A percentile compares a stretch with the other conserved stretches of the same genome.
These are phyloP conservation scores for Phytophthora syringae DNA, from an alignment of 352 stramenopile species.

Conservation along the genomic window DNA sequence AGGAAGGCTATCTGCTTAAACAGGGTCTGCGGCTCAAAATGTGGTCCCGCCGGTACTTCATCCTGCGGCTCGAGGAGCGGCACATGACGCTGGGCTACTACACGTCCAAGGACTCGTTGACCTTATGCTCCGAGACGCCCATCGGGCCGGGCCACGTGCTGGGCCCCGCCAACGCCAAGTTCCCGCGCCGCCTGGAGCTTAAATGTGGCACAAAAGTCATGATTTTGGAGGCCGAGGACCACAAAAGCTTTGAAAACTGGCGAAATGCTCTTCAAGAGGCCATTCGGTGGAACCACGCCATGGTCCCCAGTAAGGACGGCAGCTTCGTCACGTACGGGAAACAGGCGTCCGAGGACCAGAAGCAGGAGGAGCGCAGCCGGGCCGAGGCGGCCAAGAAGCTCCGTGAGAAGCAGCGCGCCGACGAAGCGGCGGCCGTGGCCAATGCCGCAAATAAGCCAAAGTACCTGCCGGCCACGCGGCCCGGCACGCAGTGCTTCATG, in stretches of 20 bases:
- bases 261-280: conserved; percentile 80
- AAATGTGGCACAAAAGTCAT: conserved; percentile 77
- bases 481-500: conserved; percentile 82
- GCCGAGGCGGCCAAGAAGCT: conserved; percentile 78
- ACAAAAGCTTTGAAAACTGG: conserved; percentile 62
- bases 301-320: conserved; percentile 82
- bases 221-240: conserved; percentile 75
- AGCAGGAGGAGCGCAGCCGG: conserved; percentile 73
- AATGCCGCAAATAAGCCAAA: conserved; percentile 86
- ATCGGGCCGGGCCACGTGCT: conserved; percentile 77
- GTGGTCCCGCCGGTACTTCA: conserved; percentile 88
- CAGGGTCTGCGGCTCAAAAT: conserved; percentile 81
- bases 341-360: conserved; percentile 73
- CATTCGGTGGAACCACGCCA: conserved; percentile 88
- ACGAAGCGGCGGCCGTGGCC: conserved; percentile 63
- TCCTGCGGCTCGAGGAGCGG: conserved; percentile 83
- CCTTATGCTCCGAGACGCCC: conserved; percentile 82
- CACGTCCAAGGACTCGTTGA: conserved; percentile 82
- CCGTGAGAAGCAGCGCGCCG: conserved; percentile 72
- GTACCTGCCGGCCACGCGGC: conserved; percentile 73
- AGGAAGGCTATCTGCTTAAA: conserved; percentile 87
- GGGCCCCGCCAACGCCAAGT: conserved; percentile 60
- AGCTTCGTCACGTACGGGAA: conserved; percentile 85
- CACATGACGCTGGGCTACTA: conserved; percentile 91
- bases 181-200: conserved; percentile 71